Base-by-base conservation (phyloP, 2,329 filamentous ascomycete genomes). In the Penicillium sp. region DNA sequence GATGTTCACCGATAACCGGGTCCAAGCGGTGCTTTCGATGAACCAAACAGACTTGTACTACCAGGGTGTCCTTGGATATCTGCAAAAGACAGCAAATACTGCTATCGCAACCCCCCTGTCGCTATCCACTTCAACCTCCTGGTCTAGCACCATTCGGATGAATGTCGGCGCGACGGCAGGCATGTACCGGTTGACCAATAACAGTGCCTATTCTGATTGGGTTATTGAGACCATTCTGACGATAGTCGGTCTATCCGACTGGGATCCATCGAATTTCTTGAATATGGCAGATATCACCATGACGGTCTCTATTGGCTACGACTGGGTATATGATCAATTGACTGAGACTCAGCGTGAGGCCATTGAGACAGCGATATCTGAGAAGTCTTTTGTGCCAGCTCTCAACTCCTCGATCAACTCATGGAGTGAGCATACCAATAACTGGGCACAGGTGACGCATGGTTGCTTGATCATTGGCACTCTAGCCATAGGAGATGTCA, bases 351-450 rank as follows among this genome's bases (percentile, higher is more conserved):
- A 59, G 10, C 37, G 56, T 4, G 12, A 30, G 5, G 12, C 24
- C 0, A 30, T 59, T 35, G 37, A 59, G 38, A 17, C 49, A 5
- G 56, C 56, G 4, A 59, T 59, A 6, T 12, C 37, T 17, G 24
- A 53, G 12, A 53, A 53, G 15, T 49, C 56, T 6, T 53, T 59
- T 8, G 28, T 53, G n/a, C 56, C 56, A 28, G 56, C 56, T 10
- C 24, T 59, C 2, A 53, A 59, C 19, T 53, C 56, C 9, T 53
- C 56, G 4, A 47, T 59, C 26, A 53, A 59, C 17, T 59, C 56
- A 3, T 59, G 56, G 56, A 59, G 56, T 37, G 49, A 59, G 19
- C 56, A 59, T 45, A 59, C 56, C 47, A 59, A 59, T 15, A 59
- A 59, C 9, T 59, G 56, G 56, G 56, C 56, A 10, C 56, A 59